These are phyloP conservation scores for Chaetomium cochliodes DNA, from an alignment of 495 filamentous ascomycete genomes.

Conservation along the genomic window DNA sequence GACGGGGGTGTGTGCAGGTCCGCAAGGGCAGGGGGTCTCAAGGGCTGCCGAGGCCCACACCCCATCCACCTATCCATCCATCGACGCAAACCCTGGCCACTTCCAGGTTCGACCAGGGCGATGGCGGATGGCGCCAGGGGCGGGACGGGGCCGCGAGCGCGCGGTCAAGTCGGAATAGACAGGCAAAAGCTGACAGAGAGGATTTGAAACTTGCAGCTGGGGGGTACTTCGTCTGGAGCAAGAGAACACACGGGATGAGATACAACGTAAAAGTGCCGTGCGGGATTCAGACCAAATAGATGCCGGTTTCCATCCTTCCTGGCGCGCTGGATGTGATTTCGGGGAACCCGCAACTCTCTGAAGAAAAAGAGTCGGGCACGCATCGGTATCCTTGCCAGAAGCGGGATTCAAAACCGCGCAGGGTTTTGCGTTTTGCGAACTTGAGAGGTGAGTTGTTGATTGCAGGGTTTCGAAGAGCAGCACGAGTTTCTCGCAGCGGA, in stretches of 20 bases:
- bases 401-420: background rate
- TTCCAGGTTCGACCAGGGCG: constrained; percentile 12
- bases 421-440: background rate
- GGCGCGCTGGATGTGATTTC: background rate
- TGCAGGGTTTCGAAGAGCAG: background rate
- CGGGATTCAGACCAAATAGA: background rate
- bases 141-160: background rate
- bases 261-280: background rate
- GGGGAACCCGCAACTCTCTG: background rate
- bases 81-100: constrained; percentile 12
- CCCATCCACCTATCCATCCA: constrained; percentile 8
- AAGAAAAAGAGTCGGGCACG: background rate
- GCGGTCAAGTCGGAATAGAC: background rate
- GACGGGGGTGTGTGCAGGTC: constrained; percentile 23
- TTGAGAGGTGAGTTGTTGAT: background rate
- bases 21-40: constrained; percentile 15
- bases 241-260: background rate
- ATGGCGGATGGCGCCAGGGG: constrained; percentile 16
- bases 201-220: background rate
- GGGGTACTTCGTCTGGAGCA: no score
- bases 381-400: constrained; percentile 8
- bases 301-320: background rate
- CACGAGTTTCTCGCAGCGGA: background rate
- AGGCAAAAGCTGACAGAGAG: background rate
- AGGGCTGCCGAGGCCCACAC: constrained; percentile 13